Conservation (phyloP, 805 yeast genomes). For the Candida pseudoglaebosa region DNA sequence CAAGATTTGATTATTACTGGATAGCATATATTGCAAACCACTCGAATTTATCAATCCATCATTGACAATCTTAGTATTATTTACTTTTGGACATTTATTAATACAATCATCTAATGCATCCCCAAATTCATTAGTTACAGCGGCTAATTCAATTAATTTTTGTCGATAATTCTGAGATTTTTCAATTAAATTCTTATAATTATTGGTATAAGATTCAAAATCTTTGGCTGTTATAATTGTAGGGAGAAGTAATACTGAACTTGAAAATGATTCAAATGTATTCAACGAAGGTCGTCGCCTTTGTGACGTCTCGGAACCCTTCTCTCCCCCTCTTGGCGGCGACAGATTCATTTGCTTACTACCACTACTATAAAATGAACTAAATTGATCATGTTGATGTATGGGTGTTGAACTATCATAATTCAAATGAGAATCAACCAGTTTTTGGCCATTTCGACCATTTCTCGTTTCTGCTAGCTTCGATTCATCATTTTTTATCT, state of each 20-base stretch:
- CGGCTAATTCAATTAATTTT: conserved; percentile 46
- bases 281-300: conserved; percentile 31
- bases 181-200: conserved; percentile 44
- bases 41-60: conserved; percentile 69
- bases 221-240: conserved; percentile 59
- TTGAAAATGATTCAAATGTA: conserved; percentile 44
- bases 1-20: conserved; percentile 73
- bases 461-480: neutral
- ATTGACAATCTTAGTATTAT: conserved; percentile 28
- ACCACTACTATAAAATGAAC: neutral
- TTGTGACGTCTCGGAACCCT: conserved; percentile 1
- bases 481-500: neutral
- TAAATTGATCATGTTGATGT: neutral
- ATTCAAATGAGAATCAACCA: neutral
- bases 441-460: neutral
- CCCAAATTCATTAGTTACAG: conserved; percentile 70
- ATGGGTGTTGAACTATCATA: neutral
- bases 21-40: conserved; percentile 70
- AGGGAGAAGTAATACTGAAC: conserved; percentile 57
- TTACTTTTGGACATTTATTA: conserved; percentile 23
- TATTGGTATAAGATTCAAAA: conserved; percentile 44
- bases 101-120: conserved; percentile 52
- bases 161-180: conserved; percentile 46
- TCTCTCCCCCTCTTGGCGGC: neutral
- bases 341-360: neutral